phyloP scores from a whole-genome alignment of 306 rosid species.

The Vigna hirtella region DNA sequence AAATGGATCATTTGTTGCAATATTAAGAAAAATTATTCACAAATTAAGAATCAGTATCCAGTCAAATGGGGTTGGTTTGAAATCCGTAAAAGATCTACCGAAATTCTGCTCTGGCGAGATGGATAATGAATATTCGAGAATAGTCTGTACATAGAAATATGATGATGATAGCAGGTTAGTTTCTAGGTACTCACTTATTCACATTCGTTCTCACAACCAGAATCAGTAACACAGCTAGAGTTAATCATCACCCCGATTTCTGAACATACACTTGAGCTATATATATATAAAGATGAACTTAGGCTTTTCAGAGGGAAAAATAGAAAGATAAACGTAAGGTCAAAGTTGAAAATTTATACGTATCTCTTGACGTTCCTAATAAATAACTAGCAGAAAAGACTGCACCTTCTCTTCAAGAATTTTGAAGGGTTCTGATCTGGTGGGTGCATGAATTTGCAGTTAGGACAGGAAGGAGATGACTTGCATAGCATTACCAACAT shows the following conservation, averaged over 20 bases:
- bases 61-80: neutral
- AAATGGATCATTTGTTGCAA: conserved; percentile 12
- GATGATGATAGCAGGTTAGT: conserved; percentile 37
- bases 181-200: conserved; percentile 37
- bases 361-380: neutral
- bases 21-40: neutral
- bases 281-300: conserved; percentile 17
- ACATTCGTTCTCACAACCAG: conserved; percentile 13
- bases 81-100: neutral
- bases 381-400: conserved; percentile 57
- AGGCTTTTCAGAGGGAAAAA: neutral
- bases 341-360: conserved; percentile 33
- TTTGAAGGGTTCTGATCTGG: conserved; percentile 64
- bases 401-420: conserved; percentile 61
- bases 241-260: conserved; percentile 21
- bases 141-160: conserved; percentile 31
- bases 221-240: conserved; percentile 26
- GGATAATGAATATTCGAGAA: conserved; percentile 11
- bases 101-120: conserved; percentile 11
- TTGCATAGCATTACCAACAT: conserved; percentile 90
- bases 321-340: conserved; percentile 15
- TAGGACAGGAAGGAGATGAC: conserved; percentile 91
- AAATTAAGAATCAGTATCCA: conserved; percentile 18
- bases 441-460: conserved; percentile 91
- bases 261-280: conserved; percentile 16